Evolutionary conservation across 139 green algal species (phyloP).

Genomic region (Chlamydomonas sphaeroides): DNA sequence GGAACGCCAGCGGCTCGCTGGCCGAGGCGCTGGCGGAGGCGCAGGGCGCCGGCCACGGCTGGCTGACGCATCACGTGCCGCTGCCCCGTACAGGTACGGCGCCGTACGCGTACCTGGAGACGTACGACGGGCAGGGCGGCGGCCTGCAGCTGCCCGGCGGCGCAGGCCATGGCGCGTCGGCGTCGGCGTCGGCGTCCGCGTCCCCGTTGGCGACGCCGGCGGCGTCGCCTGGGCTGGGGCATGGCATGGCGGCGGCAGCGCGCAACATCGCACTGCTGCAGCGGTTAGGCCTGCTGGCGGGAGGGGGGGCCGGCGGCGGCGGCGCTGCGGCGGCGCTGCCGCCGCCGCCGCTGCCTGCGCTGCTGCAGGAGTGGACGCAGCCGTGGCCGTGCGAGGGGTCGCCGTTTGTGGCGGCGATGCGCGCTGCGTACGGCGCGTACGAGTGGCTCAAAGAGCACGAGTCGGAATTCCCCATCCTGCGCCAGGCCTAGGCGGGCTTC

Average conservation of each 20-base stretch:
- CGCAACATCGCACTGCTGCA: background rate
- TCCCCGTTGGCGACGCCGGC: no score
- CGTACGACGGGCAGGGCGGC: background rate
- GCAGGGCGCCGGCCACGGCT: background rate
- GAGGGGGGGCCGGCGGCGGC: background rate
- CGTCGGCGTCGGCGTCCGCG: background rate
- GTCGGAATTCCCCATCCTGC: conserved; percentile 38
- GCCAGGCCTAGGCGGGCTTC: no score
- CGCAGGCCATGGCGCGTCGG: background rate
- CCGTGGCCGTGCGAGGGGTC: conserved; percentile 18
- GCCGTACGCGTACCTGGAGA: conserved; percentile 14
- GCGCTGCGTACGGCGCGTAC: conserved; percentile 38
- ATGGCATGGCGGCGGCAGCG: background rate
- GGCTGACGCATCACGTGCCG: background rate
- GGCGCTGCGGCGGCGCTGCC: background rate
- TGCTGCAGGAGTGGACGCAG: background rate
- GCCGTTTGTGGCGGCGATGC: conserved; percentile 16
- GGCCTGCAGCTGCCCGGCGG: background rate
- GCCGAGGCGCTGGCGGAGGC: no score
- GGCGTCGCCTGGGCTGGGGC: background rate
- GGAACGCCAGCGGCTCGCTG: background rate
- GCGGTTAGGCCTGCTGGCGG: background rate
- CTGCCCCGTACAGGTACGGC: conserved; percentile 5
- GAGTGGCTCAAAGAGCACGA: conserved; percentile 26
- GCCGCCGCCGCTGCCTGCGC: conserved; percentile 2